Base-by-base conservation (phyloP, 1,139 yeast genomes). In the Pneumocystis carinii region DNA sequence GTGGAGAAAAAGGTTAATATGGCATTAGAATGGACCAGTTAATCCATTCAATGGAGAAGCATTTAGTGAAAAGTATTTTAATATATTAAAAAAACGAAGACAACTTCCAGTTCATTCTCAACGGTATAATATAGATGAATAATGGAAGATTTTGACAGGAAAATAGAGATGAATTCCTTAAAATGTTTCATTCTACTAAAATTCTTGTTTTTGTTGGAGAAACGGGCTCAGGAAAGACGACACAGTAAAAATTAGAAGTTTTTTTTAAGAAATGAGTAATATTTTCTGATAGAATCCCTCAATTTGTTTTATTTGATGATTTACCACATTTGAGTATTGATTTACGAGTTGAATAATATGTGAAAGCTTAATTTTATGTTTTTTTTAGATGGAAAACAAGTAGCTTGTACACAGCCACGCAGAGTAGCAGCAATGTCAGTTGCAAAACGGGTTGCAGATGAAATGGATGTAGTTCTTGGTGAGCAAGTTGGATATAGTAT, bases 181-280 rank as follows among this genome's bases (percentile, higher is more conserved):
- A 80, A 68, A 82, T 87, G 66, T 92, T 87, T 76, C 97, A 92
- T 67, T 77, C 81, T 19, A 84, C 94, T 60, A 98, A 92, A 75
- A 87, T 92, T 72, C 87, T 92, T 95, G 97, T 92, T 61, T 90
- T 92, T 75, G 97, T 92, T 59, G 98, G 98, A 77, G 98, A 92
- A 74, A 92, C 98, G 1, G 97, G 97, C 75, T 88, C 96, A 17
- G 97, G 97, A 80, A 90, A 90, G 73, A 90, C 97, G 35, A 90
- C 97, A 0, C 97, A 90, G 75, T 57, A 57, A 37, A 24, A 19
- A 1, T 12, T 57, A 10, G 24, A 29, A 4, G 24, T 27, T 48
- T 48, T 48, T 48, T 24, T n/a, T 3, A 19, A 2, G 12, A 48
- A 48, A 27, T 56, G 5, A 19, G 2, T 57, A 37, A 37, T 57